Evolutionary conservation across 768 basidiomycete genomes (phyloP).

Genomic region (Daedalea quercina): DNA sequence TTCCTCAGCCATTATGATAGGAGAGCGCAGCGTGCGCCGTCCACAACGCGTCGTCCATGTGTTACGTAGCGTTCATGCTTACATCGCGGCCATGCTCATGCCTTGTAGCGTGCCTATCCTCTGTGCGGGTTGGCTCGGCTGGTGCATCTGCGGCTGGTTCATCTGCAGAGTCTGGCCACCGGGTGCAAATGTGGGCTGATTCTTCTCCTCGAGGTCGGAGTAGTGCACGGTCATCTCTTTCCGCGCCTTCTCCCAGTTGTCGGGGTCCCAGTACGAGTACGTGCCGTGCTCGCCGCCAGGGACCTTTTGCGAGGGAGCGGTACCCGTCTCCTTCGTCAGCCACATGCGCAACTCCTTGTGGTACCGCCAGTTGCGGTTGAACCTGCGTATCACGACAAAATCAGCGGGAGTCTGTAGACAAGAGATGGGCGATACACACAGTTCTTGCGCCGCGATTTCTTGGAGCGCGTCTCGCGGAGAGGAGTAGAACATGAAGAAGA

Average conservation of each 20-base stretch:
- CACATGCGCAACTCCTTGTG: constrained; percentile 85
- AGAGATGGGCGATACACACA: constrained; percentile 50
- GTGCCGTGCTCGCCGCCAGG: constrained; percentile 80
- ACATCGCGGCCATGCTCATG: constrained; percentile 47
- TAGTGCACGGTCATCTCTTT: constrained; percentile 76
- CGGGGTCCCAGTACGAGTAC: constrained; percentile 87
- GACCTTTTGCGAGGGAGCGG: constrained; percentile 68
- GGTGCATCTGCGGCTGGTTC: constrained; percentile 25
- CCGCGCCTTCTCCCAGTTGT: constrained; percentile 70
- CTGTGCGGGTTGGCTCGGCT: constrained; percentile 13
- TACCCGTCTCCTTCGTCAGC: constrained; percentile 86
- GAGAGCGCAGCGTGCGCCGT: background rate
- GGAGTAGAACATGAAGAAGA: constrained; percentile 98
- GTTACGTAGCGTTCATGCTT: too few species aligned
- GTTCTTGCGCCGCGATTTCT: constrained; percentile 90
- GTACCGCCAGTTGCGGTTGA: constrained; percentile 92
- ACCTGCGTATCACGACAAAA: constrained; percentile 39
- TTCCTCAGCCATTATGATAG: background rate
- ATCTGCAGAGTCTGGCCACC: constrained; percentile 26
- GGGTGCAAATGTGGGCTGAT: constrained; percentile 46
- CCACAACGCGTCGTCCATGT: too few species aligned
- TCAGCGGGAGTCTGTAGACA: background rate
- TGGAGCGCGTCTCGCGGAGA: constrained; percentile 88
- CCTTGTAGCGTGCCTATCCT: constrained; percentile 36
- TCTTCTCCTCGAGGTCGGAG: constrained; percentile 71